Evolutionary conservation across 331 rosid genomes (phyloP), one percentile per base, ranked within the genome.

Genomic region (Prunus yedoensis): DNA sequence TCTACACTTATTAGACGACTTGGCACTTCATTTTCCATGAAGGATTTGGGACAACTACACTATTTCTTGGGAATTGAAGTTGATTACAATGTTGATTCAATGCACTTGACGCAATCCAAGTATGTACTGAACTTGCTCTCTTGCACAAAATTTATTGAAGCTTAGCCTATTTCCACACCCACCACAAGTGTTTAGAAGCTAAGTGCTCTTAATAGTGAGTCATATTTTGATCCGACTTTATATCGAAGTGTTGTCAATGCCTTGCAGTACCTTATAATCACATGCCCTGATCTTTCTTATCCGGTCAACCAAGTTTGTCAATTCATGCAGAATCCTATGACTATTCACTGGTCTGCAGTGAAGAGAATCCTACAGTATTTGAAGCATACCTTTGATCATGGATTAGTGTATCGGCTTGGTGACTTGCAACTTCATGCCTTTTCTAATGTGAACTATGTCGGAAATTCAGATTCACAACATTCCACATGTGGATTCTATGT

Each of bases 381-480:
- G 38, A 32, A 32, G 38, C 38, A 35, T 35, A 35, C 7, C 41
- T 35, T 35, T 18, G 46, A 1, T 32, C 12, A 54, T 12, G 66
- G 28, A 0, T 5, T n/a, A 3, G 2, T 10, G 8, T n/a, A 21
- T 14, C 32, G 1, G 15, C 14, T 11, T 21, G 0, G 54, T 5
- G 20, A 2, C 30, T 4, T 20, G n/a, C 27, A 4, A 8, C 51
- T 21, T 28, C 13, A 2, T 49, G n/a, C 65, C 9, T 27, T 23
- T 9, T 21, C 23, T 14, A 9, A 15, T 16, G 23, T 0, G 0
- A 9, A 15, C 10, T 68, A 28, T 0, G 57, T 16, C 1, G 0
- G 0, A 3, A 2, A 20, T 28, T 30, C 0, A 2, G 1, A 68
- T 16, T 28, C 1, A 3, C 0, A 0, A 2, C 27, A 13, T 14